Conservation (phyloP, 2,329 filamentous ascomycete genomes). For the Claviceps pusilla region DNA sequence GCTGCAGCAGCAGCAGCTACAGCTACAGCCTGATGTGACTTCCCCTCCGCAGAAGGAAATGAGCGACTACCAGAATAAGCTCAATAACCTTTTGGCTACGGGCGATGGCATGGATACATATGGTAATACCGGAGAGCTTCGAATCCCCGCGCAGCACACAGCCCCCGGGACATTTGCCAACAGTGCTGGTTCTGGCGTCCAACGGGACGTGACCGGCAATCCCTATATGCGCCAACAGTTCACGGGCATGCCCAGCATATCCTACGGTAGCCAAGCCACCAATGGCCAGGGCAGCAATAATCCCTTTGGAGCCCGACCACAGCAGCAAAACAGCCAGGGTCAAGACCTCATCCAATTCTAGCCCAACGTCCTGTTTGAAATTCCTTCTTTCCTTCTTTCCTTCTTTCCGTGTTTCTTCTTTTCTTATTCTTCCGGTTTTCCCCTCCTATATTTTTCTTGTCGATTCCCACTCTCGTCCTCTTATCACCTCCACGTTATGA, state of each 20-base stretch:
- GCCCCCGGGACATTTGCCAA: slow-evolving; percentile 95
- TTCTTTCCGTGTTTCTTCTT: neutral
- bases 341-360: slow-evolving; percentile 52
- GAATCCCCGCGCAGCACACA: slow-evolving; percentile 92
- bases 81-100: slow-evolving; percentile 72
- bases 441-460: neutral
- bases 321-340: slow-evolving; percentile 34
- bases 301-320: slow-evolving; percentile 38
- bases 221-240: slow-evolving; percentile 78
- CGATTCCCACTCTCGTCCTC: neutral
- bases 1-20: slow-evolving; percentile 28
- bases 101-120: slow-evolving; percentile 96
- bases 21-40: slow-evolving; percentile 17
- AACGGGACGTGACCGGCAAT: slow-evolving; percentile 64
- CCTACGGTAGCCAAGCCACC: slow-evolving; percentile 38
- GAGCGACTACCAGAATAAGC: slow-evolving; percentile 52
- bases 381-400: neutral
- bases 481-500: neutral
- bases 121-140: slow-evolving; percentile 88
- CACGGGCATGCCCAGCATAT: slow-evolving; percentile 55
- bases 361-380: slow-evolving; percentile 3
- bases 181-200: slow-evolving; percentile 70
- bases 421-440: neutral
- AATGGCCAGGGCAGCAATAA: slow-evolving; percentile 39
- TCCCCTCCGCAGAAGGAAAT: slow-evolving; percentile 35